Base-by-base conservation (phyloP, 805 yeast genomes). In the Candida arabinofermentans region DNA sequence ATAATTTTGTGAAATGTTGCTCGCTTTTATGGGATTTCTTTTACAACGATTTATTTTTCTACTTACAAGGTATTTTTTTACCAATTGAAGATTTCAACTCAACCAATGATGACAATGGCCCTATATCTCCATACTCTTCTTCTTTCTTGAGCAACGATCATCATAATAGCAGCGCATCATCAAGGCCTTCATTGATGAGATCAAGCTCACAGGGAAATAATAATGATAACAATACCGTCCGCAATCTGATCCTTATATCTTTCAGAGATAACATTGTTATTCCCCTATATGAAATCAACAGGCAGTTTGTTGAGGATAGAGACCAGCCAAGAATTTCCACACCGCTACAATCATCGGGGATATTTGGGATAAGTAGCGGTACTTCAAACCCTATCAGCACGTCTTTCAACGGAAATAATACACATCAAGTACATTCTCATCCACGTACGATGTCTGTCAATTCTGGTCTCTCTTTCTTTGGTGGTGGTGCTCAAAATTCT, bases 1-100 rank as follows among this genome's bases (percentile, higher is more conserved):
- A 36, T 4, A 65, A 49, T 21, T 59, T 59, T 39, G 54, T 49
- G 50, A 65, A 36, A 57, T 66, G 61, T 62, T 53, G 64, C 64
- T 64, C 72, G 2, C 53, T 68, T 1, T 65, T 78, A 2, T 83
- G 89, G 89, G 71, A 70, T 14, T 62, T 63, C 21, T 83, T 82
- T 55, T 75, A 72, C 47, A 65, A 67, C n/a, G 70, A 72, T 29
- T 71, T 79, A 2, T 69, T 75, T 39, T 79, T 78, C 40, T 79
- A 79, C 51, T 62, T 82, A 16, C 74, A 79, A 44, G 84, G 84
- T 0, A 71, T 79, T 0, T 72, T 83, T 36, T 49, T 80, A 26
- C 90, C 90, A 0, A 53, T 84, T 18, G 80, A 78, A 42, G 53
- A 64, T 14, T 29, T n/a, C 14, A 14, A n/a, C n/a, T n/a, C 32